Evolutionary conservation across 768 basidiomycete genomes (phyloP).

Genomic region (Psilocybe azurescens): DNA sequence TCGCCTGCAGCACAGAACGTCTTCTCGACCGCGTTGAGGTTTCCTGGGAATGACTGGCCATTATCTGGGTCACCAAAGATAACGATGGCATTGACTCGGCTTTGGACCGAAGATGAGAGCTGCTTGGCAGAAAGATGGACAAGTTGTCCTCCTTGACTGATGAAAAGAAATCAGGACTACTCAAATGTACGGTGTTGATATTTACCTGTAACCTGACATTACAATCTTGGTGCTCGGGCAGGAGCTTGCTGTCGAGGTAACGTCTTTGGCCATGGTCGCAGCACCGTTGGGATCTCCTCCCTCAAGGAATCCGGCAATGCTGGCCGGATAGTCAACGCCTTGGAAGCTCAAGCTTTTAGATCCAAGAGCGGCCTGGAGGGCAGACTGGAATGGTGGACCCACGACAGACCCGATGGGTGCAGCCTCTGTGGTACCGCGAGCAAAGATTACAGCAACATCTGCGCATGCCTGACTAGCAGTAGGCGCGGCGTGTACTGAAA

Average conservation of each 20-base stretch:
- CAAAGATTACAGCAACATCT: conserved; percentile 41
- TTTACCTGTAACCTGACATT: conserved; percentile 39
- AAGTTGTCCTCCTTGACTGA: conserved; percentile 41
- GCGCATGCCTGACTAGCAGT: conserved; percentile 23
- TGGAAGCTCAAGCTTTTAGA: conserved; percentile 37
- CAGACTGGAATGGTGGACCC: conserved; percentile 40
- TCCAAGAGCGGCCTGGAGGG: conserved; percentile 33
- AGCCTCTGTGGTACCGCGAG: conserved; percentile 40
- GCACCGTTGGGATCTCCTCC: conserved; percentile 42
- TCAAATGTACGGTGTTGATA: neutral
- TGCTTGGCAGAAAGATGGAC: conserved; percentile 40
- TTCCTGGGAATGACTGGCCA: conserved; percentile 32
- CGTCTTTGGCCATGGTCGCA: conserved; percentile 38
- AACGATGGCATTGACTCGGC: conserved; percentile 36
- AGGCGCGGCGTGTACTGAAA: neutral
- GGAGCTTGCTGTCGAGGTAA: conserved; percentile 29
- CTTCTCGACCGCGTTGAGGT: conserved; percentile 28
- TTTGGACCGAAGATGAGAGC: conserved; percentile 33
- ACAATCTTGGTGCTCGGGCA: conserved; percentile 39
- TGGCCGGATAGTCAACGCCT: conserved; percentile 42
- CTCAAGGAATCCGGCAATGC: conserved; percentile 38
- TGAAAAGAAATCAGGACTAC: neutral
- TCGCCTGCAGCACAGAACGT: conserved; percentile 37
- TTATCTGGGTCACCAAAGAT: conserved; percentile 42
- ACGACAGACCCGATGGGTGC: conserved; percentile 40